Evolutionary conservation across 2,329 filamentous ascomycete species (phyloP).

Genomic region (Sporothrix luriei): DNA sequence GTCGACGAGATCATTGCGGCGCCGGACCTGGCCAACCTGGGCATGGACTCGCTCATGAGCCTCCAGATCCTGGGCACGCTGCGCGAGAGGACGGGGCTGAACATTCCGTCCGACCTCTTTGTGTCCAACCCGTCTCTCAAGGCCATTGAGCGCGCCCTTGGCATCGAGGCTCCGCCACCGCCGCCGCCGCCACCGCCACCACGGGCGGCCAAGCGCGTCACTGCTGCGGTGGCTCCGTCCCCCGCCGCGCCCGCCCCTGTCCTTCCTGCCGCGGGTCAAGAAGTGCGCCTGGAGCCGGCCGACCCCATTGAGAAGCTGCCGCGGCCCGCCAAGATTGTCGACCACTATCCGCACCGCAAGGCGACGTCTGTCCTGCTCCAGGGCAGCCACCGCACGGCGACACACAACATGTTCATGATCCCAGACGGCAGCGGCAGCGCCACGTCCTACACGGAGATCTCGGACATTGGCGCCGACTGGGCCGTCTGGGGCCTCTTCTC

Average conservation of each 20-base stretch:
- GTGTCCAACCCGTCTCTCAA: conserved; percentile 63
- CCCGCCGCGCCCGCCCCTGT: conserved; percentile 31
- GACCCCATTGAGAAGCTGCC: conserved; percentile 51
- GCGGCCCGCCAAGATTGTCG: conserved; percentile 45
- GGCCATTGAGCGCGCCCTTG: conserved; percentile 66
- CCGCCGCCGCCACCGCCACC: not conserved
- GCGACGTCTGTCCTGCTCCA: conserved; percentile 53
- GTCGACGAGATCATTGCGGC: conserved; percentile 62
- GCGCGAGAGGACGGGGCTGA: conserved; percentile 56
- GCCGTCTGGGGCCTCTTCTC: conserved; percentile 65
- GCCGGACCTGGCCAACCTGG: conserved; percentile 58
- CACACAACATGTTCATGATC: conserved; percentile 56
- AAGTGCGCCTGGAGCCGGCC: conserved; percentile 39
- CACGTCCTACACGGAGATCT: conserved; percentile 67
- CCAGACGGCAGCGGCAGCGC: conserved; percentile 62
- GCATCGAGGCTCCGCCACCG: conserved; percentile 49
- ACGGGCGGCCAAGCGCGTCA: conserved; percentile 36
- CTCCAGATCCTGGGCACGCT: conserved; percentile 59
- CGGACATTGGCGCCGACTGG: conserved; percentile 52
- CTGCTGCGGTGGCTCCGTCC: conserved; percentile 38
- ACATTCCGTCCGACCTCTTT: conserved; percentile 63
- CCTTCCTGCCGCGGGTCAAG: conserved; percentile 31
- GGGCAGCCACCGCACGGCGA: conserved; percentile 54
- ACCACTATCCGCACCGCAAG: conserved; percentile 55
- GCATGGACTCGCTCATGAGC: conserved; percentile 63